Evolutionary conservation across 768 basidiomycete species (phyloP), one percentile per base, ranked within the genome.

Genomic region (Podaxis sp.): DNA sequence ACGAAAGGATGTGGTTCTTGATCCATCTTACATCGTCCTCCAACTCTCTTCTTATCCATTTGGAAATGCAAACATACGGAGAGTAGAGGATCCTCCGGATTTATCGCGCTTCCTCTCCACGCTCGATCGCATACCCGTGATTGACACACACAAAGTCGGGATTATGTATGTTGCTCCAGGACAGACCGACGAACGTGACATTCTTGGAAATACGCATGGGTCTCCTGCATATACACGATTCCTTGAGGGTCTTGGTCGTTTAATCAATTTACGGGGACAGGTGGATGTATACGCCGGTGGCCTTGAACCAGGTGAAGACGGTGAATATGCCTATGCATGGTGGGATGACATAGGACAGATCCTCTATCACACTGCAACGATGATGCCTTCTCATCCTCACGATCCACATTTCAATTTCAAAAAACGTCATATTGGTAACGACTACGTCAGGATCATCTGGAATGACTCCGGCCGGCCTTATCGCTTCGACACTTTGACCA

Each of bases 271-370:
- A 19, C 87, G 93, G 17, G 94, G 93, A 9, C 94, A 96, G 73
- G 82, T 90, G 9, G 95, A 96, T 70, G 87, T 98, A 17, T 97
- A 96, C 72, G 91, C 91, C 2, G 97, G 96, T 7, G 93, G 94
- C 3, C 81, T 98, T 25, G 90, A 94, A 70, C 87, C 93, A 7
- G 92, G 94, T 64, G 86, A 91, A 68, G 95, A 99, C 69, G 97
- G 97, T 13, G 91, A 95, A 74, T 97, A 96, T 70, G 93, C 96
- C 0, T 98, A 98, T 71, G 94, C 96, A 0, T 99, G 96, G 96
- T 97, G 96, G 93, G 95, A 98, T 73, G 95, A 98, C 69, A 95
- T 98, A 55, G 88, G 91, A 3, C 96, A 98, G 71, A 86, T 97
- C 64, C 82, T 98, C 58, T 99, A 92, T 72, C 97, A 98, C 74